phyloP scores from a whole-genome alignment of 1,284 basidiomycete species.

The Anthracocystis walkeri region DNA sequence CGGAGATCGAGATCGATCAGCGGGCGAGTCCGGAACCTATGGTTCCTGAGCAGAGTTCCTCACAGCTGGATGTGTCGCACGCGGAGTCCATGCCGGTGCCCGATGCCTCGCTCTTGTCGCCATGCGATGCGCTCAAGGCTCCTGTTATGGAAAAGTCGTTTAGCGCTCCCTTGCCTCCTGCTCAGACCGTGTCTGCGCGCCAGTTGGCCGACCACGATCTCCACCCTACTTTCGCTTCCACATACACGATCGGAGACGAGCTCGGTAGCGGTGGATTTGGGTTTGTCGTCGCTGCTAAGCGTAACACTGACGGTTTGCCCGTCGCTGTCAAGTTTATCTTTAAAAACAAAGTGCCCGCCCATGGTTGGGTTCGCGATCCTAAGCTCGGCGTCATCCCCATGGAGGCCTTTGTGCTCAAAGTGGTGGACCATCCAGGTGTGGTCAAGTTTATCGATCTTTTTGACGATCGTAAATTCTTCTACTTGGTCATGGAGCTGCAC shows the following conservation, averaged over 20 bases:
- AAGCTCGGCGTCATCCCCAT: constrained; percentile 75
- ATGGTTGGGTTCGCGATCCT: constrained; percentile 80
- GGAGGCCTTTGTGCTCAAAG: constrained; percentile 82
- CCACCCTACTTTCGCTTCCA: constrained; percentile 76
- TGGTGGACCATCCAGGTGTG: constrained; percentile 82
- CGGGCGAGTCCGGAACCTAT: constrained; percentile 35
- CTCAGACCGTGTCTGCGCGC: constrained; percentile 55
- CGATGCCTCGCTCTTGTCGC: constrained; percentile 39
- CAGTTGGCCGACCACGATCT: constrained; percentile 73
- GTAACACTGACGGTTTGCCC: constrained; percentile 73
- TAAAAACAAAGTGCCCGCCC: constrained; percentile 82
- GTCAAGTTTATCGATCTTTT: constrained; percentile 85
- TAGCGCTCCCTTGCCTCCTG: constrained; percentile 50
- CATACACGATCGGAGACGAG: constrained; percentile 78
- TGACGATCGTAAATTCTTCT: constrained; percentile 85
- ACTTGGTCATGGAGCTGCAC: constrained; percentile 91
- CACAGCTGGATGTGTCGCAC: constrained; percentile 21
- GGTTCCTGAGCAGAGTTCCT: constrained; percentile 13
- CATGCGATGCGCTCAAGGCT: constrained; percentile 36
- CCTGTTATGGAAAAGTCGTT: constrained; percentile 68
- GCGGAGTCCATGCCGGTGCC: constrained; percentile 14
- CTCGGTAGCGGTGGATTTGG: constrained; percentile 91
- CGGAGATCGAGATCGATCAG: constrained; percentile 38
- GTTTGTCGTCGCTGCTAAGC: constrained; percentile 76
- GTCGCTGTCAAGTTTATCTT: constrained; percentile 94